Evolutionary conservation across 2,329 filamentous ascomycete species (phyloP).

Genomic region (Fragosphaeria purpurea): DNA sequence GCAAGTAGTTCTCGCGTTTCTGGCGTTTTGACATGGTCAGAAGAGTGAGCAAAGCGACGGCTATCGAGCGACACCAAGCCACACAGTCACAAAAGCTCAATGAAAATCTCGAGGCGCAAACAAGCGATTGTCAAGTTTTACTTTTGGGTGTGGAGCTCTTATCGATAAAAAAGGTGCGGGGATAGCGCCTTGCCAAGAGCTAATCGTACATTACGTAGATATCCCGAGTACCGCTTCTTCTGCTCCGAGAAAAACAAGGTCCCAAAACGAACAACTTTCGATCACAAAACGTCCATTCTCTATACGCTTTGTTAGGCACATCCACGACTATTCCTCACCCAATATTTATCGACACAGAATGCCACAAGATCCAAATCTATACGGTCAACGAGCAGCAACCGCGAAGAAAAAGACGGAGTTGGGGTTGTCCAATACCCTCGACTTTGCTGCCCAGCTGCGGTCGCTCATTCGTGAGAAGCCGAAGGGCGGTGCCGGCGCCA

Average conservation of each 20-base stretch:
- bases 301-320: too few species aligned
- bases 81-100: too few species aligned
- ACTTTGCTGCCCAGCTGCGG: constrained; percentile 82
- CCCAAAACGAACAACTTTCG: too few species aligned
- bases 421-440: constrained; percentile 61
- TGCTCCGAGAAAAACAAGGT: too few species aligned
- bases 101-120: too few species aligned
- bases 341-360: constrained; percentile 24
- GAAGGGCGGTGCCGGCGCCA: constrained; percentile 21
- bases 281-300: too few species aligned
- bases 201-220: too few species aligned
- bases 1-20: constrained; percentile 55
- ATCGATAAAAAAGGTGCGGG: constrained; percentile 7
- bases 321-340: too few species aligned
- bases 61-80: too few species aligned
- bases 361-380: constrained; percentile 61
- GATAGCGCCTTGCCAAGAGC: background rate
- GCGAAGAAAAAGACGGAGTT: constrained; percentile 55
- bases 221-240: too few species aligned
- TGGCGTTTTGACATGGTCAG: constrained; percentile 38
- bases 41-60: background rate
- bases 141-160: background rate
- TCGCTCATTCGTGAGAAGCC: constrained; percentile 57
- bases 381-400: constrained; percentile 64
- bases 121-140: too few species aligned